Evolutionary conservation across 2,329 filamentous ascomycete species (phyloP), one percentile per base, ranked within the genome.

Genomic region (Hypoxylon sp.): DNA sequence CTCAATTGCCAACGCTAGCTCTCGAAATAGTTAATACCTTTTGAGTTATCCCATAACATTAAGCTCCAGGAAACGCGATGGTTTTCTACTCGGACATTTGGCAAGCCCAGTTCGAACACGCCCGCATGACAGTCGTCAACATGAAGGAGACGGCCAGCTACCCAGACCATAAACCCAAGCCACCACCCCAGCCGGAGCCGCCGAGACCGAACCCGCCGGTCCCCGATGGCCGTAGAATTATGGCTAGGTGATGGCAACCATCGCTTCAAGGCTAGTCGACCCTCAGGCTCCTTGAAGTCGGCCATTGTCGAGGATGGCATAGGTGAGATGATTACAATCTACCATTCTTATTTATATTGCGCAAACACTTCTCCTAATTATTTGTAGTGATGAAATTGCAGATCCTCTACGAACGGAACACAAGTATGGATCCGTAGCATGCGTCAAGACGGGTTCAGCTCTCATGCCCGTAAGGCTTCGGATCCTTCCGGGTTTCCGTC

Each of bases 101-200:
- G 52, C 50, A 32, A 11, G 34, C 4, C 26, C 24, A 44, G 37
- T 34, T 53, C 34, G 53, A 56, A 50, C 15, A 58, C 13, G 46
- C 8, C 24, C 22, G 32, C 19, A 46, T 49, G 41, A 50, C 46
- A 32, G 22, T 39, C 20, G 55, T 24, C 32, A 50, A 61, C 53
- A 34, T 51, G 22, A 61, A 60, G 55, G 61, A 50, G 55, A 22
- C 32, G 47, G 48, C 20, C 41, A 26, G 54, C 37, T 54, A 7
- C 55, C 48, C 56, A 30, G 61, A 51, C 15, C 58, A 72, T 59
- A 74, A 70, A 26, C 74, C 74, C 7, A 48, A 65, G 20, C 74
- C 75, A 32, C 71, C 72, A 51, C 75, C 75, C 37, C 70, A 63
- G 22, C 74, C 75, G 17, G 71, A 75, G 30, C 74, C 75, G 47